Evolutionary conservation across 1,284 basidiomycete species (phyloP).

Genomic region (Irpex sp.): DNA sequence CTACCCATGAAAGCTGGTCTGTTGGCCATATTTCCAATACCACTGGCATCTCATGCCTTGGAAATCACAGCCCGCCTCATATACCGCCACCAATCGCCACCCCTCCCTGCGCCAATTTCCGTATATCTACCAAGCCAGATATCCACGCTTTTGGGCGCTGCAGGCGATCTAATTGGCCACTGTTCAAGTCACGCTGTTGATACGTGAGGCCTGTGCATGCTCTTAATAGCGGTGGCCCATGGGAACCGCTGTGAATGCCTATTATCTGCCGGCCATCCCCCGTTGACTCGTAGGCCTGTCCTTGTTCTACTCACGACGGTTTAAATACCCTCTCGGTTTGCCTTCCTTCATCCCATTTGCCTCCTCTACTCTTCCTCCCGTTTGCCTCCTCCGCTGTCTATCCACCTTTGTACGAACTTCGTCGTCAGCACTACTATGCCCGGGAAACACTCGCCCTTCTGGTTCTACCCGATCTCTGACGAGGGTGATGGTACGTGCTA

Average conservation of each 20-base stretch:
- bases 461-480: not conserved
- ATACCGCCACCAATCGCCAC: not conserved
- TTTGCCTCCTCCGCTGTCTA: too few species aligned
- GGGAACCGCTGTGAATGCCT: too few species aligned
- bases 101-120: too few species aligned
- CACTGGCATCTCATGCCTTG: not conserved
- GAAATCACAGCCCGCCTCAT: not conserved
- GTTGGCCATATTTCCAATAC: not conserved
- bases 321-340: too few species aligned
- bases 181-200: not conserved
- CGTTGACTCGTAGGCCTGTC: too few species aligned
- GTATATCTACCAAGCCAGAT: not conserved
- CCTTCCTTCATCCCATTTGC: too few species aligned
- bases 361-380: too few species aligned
- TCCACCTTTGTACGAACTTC: too few species aligned
- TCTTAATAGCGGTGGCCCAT: too few species aligned
- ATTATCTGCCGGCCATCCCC: too few species aligned
- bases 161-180: not conserved
- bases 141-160: not conserved
- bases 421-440: not conserved
- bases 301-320: too few species aligned
- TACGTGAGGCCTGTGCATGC: not conserved
- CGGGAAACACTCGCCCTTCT: not conserved
- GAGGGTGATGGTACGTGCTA: not conserved
- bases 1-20: too few species aligned